Conservation (phyloP, 228 moss, liverwort and hornwort species). For the Sphagnum fallax region DNA sequence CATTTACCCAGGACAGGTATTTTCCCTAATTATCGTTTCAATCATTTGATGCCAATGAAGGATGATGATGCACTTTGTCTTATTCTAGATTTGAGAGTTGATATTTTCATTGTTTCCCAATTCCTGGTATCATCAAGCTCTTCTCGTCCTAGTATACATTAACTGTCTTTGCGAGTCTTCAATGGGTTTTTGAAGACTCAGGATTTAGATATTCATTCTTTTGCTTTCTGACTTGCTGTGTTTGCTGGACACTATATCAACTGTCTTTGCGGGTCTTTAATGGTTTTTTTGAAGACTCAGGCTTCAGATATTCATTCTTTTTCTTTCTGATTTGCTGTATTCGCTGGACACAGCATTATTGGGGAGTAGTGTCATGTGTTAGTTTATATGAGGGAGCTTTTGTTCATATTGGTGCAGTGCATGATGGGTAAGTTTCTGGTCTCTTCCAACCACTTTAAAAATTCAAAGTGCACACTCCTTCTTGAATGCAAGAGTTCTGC, state of each 20-base stretch:
- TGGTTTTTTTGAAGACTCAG: no score
- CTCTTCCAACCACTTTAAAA: no score
- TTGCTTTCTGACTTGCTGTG: background rate
- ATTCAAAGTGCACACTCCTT: no score
- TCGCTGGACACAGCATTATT: constrained; percentile 59
- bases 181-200: no score
- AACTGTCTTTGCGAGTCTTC: no score
- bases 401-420: constrained; percentile 82
- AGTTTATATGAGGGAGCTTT: constrained; percentile 91
- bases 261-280: no score
- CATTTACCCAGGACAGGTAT: constrained; percentile 92
- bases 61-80: background rate
- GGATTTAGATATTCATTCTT: no score
- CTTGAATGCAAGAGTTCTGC: no score
- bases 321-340: background rate
- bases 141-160: no score
- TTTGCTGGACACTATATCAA: background rate
- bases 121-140: background rate
- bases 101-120: background rate
- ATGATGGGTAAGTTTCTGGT: constrained; percentile 64
- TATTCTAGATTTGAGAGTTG: background rate
- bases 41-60: background rate
- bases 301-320: no score
- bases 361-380: constrained; percentile 65
- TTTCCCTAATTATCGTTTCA: background rate